phyloP scores from a whole-genome alignment of 2,329 filamentous ascomycete species.

The Lachnum nothofagi region DNA sequence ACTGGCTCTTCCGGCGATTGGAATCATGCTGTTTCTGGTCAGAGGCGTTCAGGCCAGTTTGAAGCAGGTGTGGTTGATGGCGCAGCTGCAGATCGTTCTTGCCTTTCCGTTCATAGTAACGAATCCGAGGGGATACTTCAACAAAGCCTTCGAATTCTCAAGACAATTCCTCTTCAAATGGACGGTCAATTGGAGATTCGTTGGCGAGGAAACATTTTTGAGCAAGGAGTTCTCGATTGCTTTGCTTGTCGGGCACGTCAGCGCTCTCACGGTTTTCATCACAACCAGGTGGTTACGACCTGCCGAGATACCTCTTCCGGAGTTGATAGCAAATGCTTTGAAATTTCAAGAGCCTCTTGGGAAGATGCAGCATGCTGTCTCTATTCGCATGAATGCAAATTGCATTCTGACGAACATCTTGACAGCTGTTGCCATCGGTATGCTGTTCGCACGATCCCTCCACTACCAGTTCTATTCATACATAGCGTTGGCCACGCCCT shows the following conservation, averaged over 20 bases:
- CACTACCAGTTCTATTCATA: conserved; percentile 75
- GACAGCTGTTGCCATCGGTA: conserved; percentile 59
- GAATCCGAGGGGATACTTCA: conserved; percentile 67
- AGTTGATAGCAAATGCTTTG: conserved; percentile 36
- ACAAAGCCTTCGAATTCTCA: conserved; percentile 83
- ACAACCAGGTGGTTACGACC: conserved; percentile 57
- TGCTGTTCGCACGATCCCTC: conserved; percentile 64
- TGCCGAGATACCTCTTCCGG: conserved; percentile 44
- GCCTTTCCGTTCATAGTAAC: conserved; percentile 62
- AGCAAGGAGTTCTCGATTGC: conserved; percentile 56
- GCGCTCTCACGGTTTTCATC: conserved; percentile 52
- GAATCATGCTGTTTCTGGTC: conserved; percentile 68
- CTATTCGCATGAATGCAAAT: conserved; percentile 48
- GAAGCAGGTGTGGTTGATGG: conserved; percentile 64
- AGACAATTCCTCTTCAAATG: conserved; percentile 92
- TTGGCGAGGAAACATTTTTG: conserved; percentile 78
- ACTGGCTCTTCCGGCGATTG: conserved; percentile 75
- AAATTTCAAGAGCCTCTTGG: conserved; percentile 32
- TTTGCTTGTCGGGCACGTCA: conserved; percentile 52
- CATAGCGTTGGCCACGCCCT: conserved; percentile 68
- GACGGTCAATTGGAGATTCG: conserved; percentile 98
- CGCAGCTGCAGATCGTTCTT: conserved; percentile 68
- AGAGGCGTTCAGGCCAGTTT: conserved; percentile 62
- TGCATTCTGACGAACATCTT: conserved; percentile 61
- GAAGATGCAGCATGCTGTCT: conserved; percentile 43